These are phyloP conservation scores for Haplosporangium sp. DNA, from an alignment of 371 early-diverging fungal genomes.

Conservation along the genomic window DNA sequence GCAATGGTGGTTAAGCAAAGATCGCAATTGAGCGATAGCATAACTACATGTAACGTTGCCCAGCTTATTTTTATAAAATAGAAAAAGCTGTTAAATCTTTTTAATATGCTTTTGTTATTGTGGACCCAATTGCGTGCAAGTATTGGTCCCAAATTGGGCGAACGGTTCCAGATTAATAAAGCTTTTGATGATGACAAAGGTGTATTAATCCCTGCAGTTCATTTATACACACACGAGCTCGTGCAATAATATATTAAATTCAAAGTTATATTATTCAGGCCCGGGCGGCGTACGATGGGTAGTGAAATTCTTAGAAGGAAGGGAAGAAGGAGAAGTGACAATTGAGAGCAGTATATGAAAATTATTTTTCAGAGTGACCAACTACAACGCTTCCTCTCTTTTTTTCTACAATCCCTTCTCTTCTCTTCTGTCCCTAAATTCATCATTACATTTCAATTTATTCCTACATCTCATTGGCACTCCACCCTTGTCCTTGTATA, in stretches of 20 bases:
- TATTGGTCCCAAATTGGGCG: no score
- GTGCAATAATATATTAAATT: not conserved
- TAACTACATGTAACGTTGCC: no score
- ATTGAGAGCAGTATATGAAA: not conserved
- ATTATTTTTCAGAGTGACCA: not conserved
- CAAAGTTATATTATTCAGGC: not conserved
- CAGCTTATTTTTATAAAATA: no score
- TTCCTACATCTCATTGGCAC: not conserved
- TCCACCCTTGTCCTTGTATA: not conserved
- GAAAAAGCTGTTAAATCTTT: no score
- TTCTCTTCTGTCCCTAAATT: not conserved
- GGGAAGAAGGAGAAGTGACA: not conserved
- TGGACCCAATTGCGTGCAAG: no score
- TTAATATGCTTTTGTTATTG: no score
- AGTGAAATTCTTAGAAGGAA: not conserved
- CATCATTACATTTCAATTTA: not conserved
- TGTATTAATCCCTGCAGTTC: not conserved
- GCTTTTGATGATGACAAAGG: not conserved
- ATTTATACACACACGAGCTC: not conserved
- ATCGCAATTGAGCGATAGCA: not conserved
- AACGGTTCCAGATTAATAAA: no score
- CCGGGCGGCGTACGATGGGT: conserved; percentile 7
- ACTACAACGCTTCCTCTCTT: not conserved
- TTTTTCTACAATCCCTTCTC: not conserved
- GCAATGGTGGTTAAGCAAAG: conserved; percentile 38